Evolutionary conservation across 176 grass and related monocot genomes (phyloP), one percentile per base, ranked within the genome.

Genomic region (Carex myosuroides): DNA sequence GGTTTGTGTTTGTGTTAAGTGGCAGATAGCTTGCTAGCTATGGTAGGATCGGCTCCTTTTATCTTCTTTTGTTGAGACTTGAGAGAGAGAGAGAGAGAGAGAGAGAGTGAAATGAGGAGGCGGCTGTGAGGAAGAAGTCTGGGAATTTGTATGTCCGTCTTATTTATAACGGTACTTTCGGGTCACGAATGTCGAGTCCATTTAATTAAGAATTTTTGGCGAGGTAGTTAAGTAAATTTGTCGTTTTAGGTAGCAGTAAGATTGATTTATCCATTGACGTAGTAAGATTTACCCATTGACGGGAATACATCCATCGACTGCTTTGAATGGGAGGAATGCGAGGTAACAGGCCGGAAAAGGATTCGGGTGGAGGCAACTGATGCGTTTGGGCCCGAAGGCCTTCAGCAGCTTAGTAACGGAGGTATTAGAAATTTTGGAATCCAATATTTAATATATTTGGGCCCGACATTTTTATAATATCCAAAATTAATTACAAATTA

Each of bases 111-210:
- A 18, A 21, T 72, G 39, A 70, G 44, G 79, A 35, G 17, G 62
- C 18, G 80, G 32, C 55, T 35, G 71, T 74, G 41, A 72, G 26
- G 63, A 84, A 67, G 61, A 75, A 84, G 64, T 52, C 22, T 75
- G 87, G 70, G 50, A 81, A 72, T 88, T 88, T 71, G 87, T 85
- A 68, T 42, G 42, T 60, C 61, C 33, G 13, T 64, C 13, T 59
- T 72, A 88, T 88, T 88, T 88, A 88, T 88, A 88, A 64, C 53
- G 41, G 46, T 18, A 30, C 41, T 71, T 64, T 21, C 18, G 20
- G 29, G 12, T 14, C n/a, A 4, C 21, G 46, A 53, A 53, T 50
- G 6, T 52, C 42, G 71, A 86, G 58, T 53, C 54, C 18, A 80
- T 61, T 60, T 80, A 26, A 82, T 52, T 11, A 13, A 24, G 21